phyloP scores from a whole-genome alignment of 2,329 filamentous ascomycete species.

The Cercospora berteroae region DNA sequence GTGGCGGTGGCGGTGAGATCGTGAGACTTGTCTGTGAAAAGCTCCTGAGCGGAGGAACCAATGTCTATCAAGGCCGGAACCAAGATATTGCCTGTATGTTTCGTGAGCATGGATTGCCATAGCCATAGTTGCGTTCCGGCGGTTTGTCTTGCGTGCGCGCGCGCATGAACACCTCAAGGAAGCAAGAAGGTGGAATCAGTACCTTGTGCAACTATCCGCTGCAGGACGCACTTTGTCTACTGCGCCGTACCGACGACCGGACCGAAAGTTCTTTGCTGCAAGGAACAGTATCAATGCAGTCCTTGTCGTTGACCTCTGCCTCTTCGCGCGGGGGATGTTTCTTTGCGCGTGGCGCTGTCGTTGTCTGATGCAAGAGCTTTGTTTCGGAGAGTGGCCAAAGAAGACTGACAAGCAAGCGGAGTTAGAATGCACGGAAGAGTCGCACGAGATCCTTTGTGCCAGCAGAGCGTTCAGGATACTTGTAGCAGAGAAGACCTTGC shows the following conservation, averaged over 20 bases:
- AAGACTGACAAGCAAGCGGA: slow-evolving; percentile 30
- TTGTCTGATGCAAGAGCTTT: slow-evolving; percentile 33
- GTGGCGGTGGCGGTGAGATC: slow-evolving; percentile 20
- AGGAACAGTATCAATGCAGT: slow-evolving; percentile 21
- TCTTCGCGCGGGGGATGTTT: slow-evolving; percentile 16
- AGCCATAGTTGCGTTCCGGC: slow-evolving; percentile 27
- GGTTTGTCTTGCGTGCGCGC: slow-evolving; percentile 34
- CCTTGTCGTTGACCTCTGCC: slow-evolving; percentile 32
- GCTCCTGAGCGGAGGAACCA: slow-evolving; percentile 18
- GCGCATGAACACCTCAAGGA: slow-evolving; percentile 28
- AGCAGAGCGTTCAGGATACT: slow-evolving; percentile 33
- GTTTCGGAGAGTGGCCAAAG: slow-evolving; percentile 33
- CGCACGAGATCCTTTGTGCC: slow-evolving; percentile 38
- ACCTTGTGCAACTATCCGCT: slow-evolving; percentile 36
- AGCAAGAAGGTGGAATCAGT: slow-evolving; percentile 22
- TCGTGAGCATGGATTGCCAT: slow-evolving; percentile 36
- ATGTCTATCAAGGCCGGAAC: slow-evolving; percentile 18
- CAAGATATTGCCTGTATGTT: slow-evolving; percentile 33
- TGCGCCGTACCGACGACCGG: slow-evolving; percentile 21
- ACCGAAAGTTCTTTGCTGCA: slow-evolving; percentile 30
- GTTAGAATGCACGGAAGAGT: slow-evolving; percentile 33
- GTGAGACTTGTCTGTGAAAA: slow-evolving; percentile 24
- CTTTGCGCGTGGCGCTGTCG: slow-evolving; percentile 28
- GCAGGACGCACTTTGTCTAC: slow-evolving; percentile 31
- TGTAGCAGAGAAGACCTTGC: slow-evolving; percentile 29